Percentiles rank a stretch among this genome's conserved stretches.
Evolutionary conservation across 305 asterid genomes (phyloP).

Genomic region (Fraxinus xanthoxyloides): DNA sequence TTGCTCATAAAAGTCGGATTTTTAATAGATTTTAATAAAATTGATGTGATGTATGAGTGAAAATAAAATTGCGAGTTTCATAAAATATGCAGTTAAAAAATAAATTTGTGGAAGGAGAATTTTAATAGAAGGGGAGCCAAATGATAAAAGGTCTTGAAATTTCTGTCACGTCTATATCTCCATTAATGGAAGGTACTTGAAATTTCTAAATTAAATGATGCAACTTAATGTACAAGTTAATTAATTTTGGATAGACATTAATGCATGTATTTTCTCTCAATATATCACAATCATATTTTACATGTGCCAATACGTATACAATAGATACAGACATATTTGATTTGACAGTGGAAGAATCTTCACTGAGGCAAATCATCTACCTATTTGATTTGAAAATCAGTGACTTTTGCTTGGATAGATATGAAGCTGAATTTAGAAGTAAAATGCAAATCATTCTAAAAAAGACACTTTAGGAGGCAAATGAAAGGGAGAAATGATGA

Average conservation of each 20-base stretch:
- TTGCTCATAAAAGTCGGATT: too few species aligned
- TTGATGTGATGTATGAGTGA: neutral
- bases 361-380: conserved; percentile 66
- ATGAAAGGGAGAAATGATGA: conserved; percentile 37
- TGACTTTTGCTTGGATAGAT: conserved; percentile 40
- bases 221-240: conserved; percentile 34
- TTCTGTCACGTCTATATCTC: neutral
- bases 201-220: conserved; percentile 13
- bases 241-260: neutral
- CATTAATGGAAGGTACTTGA: neutral
- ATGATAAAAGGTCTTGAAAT: too few species aligned
- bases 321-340: too few species aligned
- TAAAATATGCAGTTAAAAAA: too few species aligned
- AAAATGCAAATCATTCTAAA: conserved; percentile 54
- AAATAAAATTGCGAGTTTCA: neutral
- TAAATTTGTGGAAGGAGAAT: neutral
- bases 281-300: conserved; percentile 26
- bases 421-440: conserved; percentile 71
- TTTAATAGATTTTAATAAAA: neutral
- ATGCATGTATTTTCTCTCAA: conserved; percentile 2
- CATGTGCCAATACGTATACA: conserved; percentile 34
- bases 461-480: conserved; percentile 37
- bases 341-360: conserved; percentile 19
- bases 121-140: neutral
- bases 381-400: conserved; percentile 52